A percentile compares a stretch with the other conserved stretches of the same genome.
These are phyloP conservation scores for Hanseniaspora singularis DNA, from an alignment of 805 yeast genomes.

Conservation along the genomic window DNA sequence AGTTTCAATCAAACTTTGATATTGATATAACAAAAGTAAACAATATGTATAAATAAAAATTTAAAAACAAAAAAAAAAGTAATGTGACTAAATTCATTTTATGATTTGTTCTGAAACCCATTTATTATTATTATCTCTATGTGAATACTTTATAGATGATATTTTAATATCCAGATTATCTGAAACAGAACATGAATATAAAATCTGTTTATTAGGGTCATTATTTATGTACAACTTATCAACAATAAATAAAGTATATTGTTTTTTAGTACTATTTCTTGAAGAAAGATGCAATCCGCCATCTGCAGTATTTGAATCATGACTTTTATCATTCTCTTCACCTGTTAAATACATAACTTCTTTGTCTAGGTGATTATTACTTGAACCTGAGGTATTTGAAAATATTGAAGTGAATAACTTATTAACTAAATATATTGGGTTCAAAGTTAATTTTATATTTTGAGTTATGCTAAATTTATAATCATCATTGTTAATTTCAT, in stretches of 20 bases:
- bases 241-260: background rate
- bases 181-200: background rate
- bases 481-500: background rate
- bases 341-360: background rate
- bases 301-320: background rate
- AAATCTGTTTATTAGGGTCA: background rate
- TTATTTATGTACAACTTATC: background rate
- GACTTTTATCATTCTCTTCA: background rate
- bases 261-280: background rate
- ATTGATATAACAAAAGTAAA: background rate
- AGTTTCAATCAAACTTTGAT: background rate
- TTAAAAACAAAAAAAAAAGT: too few relatives aligned
- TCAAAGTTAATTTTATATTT: constrained; percentile 2
- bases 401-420: background rate
- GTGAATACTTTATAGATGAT: background rate
- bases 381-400: too few relatives aligned
- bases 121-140: background rate
- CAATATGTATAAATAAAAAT: background rate
- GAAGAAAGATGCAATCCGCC: constrained; percentile 1
- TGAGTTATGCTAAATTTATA: background rate
- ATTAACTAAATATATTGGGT: background rate
- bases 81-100: too few relatives aligned
- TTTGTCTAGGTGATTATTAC: background rate
- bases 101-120: background rate
- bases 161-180: background rate